Conservation (phyloP, 1,284 basidiomycete species). For the Trametes polyzona region DNA sequence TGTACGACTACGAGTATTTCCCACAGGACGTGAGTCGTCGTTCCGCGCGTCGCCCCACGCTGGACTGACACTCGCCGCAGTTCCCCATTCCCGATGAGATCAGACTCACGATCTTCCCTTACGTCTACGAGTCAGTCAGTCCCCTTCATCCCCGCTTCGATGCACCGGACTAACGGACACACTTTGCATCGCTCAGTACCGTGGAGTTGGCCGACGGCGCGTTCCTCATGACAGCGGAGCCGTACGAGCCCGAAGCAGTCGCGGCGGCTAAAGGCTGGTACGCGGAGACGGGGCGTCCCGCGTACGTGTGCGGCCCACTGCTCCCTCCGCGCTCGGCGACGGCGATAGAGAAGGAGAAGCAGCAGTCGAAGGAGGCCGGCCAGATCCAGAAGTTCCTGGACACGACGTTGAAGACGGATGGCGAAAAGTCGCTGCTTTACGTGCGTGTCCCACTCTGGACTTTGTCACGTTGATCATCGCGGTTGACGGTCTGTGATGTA, state of each 20-base stretch:
- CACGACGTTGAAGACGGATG: conserved; percentile 15
- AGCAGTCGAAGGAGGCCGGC: conserved; percentile 11
- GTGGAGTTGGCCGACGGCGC: conserved; percentile 21
- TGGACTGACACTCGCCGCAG: neutral
- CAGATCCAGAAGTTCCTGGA: conserved; percentile 26
- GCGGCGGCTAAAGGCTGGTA: conserved; percentile 22
- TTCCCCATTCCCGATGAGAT: neutral
- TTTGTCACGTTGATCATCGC: neutral
- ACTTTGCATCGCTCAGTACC: conserved; percentile 3
- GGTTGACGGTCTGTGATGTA: neutral
- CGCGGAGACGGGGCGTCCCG: conserved; percentile 18
- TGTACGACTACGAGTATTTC: conserved; percentile 27
- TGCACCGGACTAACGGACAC: neutral
- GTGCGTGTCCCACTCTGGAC: conserved; percentile 9
- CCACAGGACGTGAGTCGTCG: conserved; percentile 15
- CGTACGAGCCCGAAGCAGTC: conserved; percentile 26
- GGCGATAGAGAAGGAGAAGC: conserved; percentile 13
- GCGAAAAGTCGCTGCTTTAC: conserved; percentile 28
- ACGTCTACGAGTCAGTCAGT: neutral
- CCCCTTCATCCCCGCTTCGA: neutral
- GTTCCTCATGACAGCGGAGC: conserved; percentile 23
- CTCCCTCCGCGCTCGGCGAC: conserved; percentile 10
- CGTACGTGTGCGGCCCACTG: conserved; percentile 22
- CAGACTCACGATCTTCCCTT: neutral
- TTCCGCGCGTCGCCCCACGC: too few relatives aligned